Evolutionary conservation across 2,329 filamentous ascomycete species (phyloP), one percentile per base, ranked within the genome.

Genomic region (Verticillium nonalfalfae): DNA sequence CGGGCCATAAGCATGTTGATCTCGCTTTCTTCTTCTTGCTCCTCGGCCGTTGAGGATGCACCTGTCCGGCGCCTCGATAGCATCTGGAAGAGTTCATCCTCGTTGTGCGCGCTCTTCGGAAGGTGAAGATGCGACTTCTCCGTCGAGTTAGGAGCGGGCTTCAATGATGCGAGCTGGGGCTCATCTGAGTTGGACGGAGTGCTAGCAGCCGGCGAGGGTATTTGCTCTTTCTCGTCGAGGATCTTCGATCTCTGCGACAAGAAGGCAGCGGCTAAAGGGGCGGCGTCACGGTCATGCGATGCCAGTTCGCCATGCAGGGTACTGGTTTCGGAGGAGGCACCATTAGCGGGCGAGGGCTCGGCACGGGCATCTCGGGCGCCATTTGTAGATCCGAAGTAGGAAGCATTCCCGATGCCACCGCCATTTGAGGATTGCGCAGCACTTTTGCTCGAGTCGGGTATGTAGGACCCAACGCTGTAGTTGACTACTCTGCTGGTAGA

Each of bases 1-100:
- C 84, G 84, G 0, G 87, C 90, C 78, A 91, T 85, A 45, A 90
- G 74, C 11, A 78, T 76, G 58, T 87, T 79, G 36, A 88, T 82
- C 67, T 86, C 84, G n/a, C 72, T 65, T 1, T 69, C 65, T n/a
- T 77, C 74, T 14, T 74, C 71, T 0, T 60, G 59, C n/a, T 78
- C 77, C 56, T 76, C 75, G 56, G 80, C 80, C 4, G 78, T 73
- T 0, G 66, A 69, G 5, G 68, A 63, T 0, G 68, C 67, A 55
- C 63, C 68, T 0, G 80, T 82, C n/a, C 78, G 78, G 6, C 81
- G 78, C 13, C 77, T 75, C 0, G 82, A 84, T 0, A 85, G 65
- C 0, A 71, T 76, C 1, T 75, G 73, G 63, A 85, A 81, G 0
- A 85, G 64, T 21, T 85, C 81, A 31, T 85, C 80, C 67, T 85